Evolutionary conservation across 1,284 basidiomycete species (phyloP), one percentile per base, ranked within the genome.

Genomic region (Pseudozyma sp.): DNA sequence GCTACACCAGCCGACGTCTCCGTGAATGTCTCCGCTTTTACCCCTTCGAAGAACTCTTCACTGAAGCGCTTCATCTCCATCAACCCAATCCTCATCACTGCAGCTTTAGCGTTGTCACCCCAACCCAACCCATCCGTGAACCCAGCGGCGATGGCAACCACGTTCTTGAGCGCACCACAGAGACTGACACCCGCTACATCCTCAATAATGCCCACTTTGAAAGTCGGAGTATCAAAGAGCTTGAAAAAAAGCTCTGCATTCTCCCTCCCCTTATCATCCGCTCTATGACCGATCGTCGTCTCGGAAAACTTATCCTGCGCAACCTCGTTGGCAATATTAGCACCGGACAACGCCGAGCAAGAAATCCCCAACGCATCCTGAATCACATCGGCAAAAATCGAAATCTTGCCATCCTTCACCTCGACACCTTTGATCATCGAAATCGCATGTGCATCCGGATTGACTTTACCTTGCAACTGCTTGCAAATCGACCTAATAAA

Each of bases 241-340:
- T 86, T 86, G 63, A 73, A 70, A 59, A 79, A 85, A 16, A 79
- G 54, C 45, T 81, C 74, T 9, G 81, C 82, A 12, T 71, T 63
- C 13, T 71, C 70, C 18, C 63, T 52, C 0, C 73, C 73, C 18
- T 71, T 63, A 10, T 72, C 72, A 49, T 77, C 77, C 5, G 85
- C 85, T 38, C 87, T 82, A 78, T 88, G 89, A 1, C 88, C 89
- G 69, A 89, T 86, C 1, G 89, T 89, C 9, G 89, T 89, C 82
- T 89, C 89, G 21, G 86, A 86, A 72, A 88, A 88, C 67, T 85
- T 83, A 65, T 87, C 88, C 54, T 80, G 84, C 1, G 88, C 87
- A 19, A 88, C 88, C 77, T 89, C 89, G 63, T 89, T 86, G 39
- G 89, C 89, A 56, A 89, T 89, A 84, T 89, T 89, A 38, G 89